Evolutionary conservation across 768 basidiomycete genomes (phyloP).

Genomic region (Tulasnella sp.): DNA sequence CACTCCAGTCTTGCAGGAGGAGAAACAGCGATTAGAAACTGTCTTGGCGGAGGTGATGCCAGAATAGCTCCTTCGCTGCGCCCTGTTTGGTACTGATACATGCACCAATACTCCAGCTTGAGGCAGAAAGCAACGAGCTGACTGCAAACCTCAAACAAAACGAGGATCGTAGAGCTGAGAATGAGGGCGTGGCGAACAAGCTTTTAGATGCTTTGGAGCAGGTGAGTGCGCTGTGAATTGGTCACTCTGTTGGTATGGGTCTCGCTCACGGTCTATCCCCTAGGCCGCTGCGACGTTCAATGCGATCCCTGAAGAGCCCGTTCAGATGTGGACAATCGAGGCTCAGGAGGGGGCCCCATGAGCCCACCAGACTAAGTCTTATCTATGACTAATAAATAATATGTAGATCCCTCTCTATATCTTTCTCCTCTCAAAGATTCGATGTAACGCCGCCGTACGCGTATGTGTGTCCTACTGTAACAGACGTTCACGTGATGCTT

Average conservation of each 20-base stretch:
- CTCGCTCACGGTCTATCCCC: background rate
- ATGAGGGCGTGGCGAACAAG: conserved; percentile 36
- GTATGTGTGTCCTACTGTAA: background rate
- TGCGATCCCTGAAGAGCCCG: background rate
- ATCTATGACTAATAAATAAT: too few species aligned
- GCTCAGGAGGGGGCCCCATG: conserved; percentile 1
- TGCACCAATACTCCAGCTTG: conserved; percentile 35
- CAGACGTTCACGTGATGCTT: background rate
- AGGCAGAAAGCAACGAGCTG: conserved; percentile 41
- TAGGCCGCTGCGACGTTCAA: background rate
- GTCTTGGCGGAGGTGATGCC: conserved; percentile 32
- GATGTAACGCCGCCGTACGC: background rate
- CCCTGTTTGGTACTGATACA: background rate
- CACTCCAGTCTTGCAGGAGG: conserved; percentile 43
- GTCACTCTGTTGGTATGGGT: too few species aligned
- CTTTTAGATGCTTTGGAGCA: conserved; percentile 44
- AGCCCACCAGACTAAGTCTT: too few species aligned
- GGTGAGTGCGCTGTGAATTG: too few species aligned
- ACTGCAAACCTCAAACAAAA: conserved; percentile 42
- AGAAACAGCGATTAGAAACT: conserved; percentile 31
- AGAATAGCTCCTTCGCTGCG: conserved; percentile 1
- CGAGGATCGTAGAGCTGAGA: conserved; percentile 34
- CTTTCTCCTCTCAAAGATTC: background rate
- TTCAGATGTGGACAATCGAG: conserved; percentile 9
- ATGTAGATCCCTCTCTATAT: too few species aligned